A percentile compares a stretch with the other conserved stretches of the same genome.
Conservation (phyloP, 2,329 filamentous ascomycete genomes). For the Colletotrichum magnum region DNA sequence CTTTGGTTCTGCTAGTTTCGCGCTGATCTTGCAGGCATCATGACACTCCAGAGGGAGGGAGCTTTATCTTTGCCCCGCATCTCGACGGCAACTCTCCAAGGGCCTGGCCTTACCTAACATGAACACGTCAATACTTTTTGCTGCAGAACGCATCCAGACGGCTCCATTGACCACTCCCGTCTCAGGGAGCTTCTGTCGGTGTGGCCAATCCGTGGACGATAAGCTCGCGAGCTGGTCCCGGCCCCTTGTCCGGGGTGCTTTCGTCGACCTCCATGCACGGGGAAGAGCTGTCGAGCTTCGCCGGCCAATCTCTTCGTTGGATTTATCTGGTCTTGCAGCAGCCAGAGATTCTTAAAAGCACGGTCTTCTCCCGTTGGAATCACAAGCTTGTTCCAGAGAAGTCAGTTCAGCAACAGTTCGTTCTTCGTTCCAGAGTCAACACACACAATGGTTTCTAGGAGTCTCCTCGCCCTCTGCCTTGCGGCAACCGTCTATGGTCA, state of each 20-base stretch:
- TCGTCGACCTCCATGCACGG: slow-evolving; percentile 23
- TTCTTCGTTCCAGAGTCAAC: slow-evolving; percentile 10
- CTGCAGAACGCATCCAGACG: slow-evolving; percentile 16
- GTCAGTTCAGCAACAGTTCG: neutral
- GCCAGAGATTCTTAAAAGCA: slow-evolving; percentile 32
- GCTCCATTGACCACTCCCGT: slow-evolving; percentile 33
- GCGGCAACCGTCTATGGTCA: slow-evolving; percentile 71
- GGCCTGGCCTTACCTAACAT: slow-evolving; percentile 39
- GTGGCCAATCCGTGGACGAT: slow-evolving; percentile 28
- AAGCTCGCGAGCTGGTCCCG: slow-evolving; percentile 34
- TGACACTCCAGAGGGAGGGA: slow-evolving; percentile 23
- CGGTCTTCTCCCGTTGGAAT: neutral
- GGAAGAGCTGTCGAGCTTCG: slow-evolving; percentile 22
- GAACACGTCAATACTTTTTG: slow-evolving; percentile 37
- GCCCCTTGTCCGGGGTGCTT: slow-evolving; percentile 14
- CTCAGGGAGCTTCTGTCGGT: slow-evolving; percentile 14
- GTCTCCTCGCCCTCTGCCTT: slow-evolving; percentile 55
- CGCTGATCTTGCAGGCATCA: slow-evolving; percentile 36
- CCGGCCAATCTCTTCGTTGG: slow-evolving; percentile 21
- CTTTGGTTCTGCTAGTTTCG: slow-evolving; percentile 20
- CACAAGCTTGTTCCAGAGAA: neutral
- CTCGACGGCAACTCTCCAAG: slow-evolving; percentile 26
- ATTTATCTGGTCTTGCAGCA: slow-evolving; percentile 13
- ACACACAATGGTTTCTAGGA: slow-evolving; percentile 47
- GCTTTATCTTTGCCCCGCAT: slow-evolving; percentile 41